phyloP scores from a whole-genome alignment of 73 alveolate genomes.

The Tetrahymena malaccensis region DNA sequence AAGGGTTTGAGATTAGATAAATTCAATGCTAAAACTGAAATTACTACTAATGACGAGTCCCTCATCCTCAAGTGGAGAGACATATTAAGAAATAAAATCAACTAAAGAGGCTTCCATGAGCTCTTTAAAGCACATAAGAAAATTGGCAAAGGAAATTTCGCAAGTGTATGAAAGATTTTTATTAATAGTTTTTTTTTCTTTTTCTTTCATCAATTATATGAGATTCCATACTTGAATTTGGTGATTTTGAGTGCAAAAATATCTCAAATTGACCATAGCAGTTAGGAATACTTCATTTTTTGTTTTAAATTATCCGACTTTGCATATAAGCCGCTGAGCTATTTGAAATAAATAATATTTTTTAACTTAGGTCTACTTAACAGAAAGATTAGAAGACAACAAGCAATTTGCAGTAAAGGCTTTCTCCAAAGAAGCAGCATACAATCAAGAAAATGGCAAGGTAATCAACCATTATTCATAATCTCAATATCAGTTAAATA shows the following conservation, averaged over 20 bases:
- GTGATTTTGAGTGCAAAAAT: neutral
- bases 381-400: slow-evolving; percentile 37
- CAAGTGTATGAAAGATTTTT: slow-evolving; percentile 1
- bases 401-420: slow-evolving; percentile 35
- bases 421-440: slow-evolving; percentile 38
- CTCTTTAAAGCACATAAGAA: slow-evolving; percentile 34
- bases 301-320: neutral
- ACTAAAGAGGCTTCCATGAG: slow-evolving; percentile 39
- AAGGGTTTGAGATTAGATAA: neutral
- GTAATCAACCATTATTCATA: too few species aligned
- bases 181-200: neutral
- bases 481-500: too few species aligned
- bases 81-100: slow-evolving; percentile 22
- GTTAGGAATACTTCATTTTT: neutral
- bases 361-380: neutral
- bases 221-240: neutral
- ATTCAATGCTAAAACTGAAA: slow-evolving; percentile 8
- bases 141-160: slow-evolving; percentile 43
- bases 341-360: neutral
- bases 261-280: neutral
- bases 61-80: slow-evolving; percentile 14
- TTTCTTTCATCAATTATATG: neutral
- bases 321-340: too few species aligned
- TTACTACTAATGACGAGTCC: slow-evolving; percentile 13
- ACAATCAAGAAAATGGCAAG: slow-evolving; percentile 36